Base-by-base conservation (phyloP, 1,284 basidiomycete genomes). In the Golubevia sp. region DNA sequence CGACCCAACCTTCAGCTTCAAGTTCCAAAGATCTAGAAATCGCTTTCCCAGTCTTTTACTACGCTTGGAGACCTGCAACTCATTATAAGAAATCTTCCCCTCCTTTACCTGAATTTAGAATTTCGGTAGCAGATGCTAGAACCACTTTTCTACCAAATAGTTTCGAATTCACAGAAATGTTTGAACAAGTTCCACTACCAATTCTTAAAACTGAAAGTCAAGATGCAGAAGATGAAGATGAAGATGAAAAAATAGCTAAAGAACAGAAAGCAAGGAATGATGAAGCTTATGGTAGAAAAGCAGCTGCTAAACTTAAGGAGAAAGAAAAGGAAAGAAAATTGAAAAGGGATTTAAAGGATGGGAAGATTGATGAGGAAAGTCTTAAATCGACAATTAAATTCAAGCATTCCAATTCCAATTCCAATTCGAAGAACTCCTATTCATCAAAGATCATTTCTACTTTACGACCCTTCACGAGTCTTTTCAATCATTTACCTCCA, bases 11-110 rank as follows among this genome's bases (percentile, higher is more conserved):
- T 50, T 64, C 61, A 30, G 30, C 55, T 20, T 58, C 59, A 5
- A 44, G 57, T 44, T 2, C 2, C 54, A 55, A 23, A 63, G 27
- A 55, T 26, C 66, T 60, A 54, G 61, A 73, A 1, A 89, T 91
- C 20, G 91, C 91, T 0, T 97, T 94, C 83, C 86, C 88, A 56
- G 87, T 92, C 21, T 97, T 97, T 86, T 99, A 88, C 85, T 91
- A 97, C 79, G 87, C 95, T 2, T 97, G 96, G 87, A 96, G 97
- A 76, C 96, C 96, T 1, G 88, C 88, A 2, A 93, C 93, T 0
- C 86, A 90, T 6, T 97, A 91, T 85, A 90, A 90, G 76, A 93
- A 92, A 83, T 90, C 90, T 0, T 85, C 88, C 8, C 92, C 91
- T 1, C 90, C 91, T 3, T 87, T 88, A 0, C 94, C 96, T 3